Conservation (phyloP, 1,284 basidiomycete species). For the Moesziomyces parantarcticus region DNA sequence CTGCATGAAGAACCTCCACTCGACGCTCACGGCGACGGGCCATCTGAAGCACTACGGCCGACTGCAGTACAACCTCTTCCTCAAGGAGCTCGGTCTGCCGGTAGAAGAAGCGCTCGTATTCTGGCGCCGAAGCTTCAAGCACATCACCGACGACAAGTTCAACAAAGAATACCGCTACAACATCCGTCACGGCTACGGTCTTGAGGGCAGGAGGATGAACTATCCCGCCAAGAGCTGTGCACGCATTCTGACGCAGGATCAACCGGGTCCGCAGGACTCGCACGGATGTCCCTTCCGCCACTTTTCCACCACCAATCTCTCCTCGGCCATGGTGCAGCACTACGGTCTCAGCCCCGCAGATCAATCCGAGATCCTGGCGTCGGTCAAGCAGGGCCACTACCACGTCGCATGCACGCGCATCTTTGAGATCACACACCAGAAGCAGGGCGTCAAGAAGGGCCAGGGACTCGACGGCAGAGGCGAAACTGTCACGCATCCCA, state of each 20-base stretch:
- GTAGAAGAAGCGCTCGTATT: conserved; percentile 94
- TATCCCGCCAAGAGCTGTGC: conserved; percentile 95
- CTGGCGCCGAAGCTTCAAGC: conserved; percentile 87
- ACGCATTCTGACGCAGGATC: conserved; percentile 83
- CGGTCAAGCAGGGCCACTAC: conserved; percentile 84
- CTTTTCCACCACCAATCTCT: conserved; percentile 85
- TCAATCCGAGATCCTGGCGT: conserved; percentile 84
- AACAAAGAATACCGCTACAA: conserved; percentile 99
- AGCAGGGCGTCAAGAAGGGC: conserved; percentile 82
- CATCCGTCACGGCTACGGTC: conserved; percentile 92
- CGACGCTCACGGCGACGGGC: conserved; percentile 79
- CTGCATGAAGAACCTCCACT: conserved; percentile 93
- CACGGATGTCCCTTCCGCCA: conserved; percentile 97
- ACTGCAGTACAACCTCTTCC: conserved; percentile 90
- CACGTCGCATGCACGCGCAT: conserved; percentile 97
- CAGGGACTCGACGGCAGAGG: conserved; percentile 83
- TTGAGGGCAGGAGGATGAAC: conserved; percentile 93
- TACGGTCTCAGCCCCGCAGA: conserved; percentile 80
- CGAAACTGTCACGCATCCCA: conserved; percentile 93
- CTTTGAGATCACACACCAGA: conserved; percentile 88
- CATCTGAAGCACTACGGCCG: conserved; percentile 94
- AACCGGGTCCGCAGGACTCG: conserved; percentile 78
- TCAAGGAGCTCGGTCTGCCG: conserved; percentile 88
- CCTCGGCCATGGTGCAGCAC: conserved; percentile 78
- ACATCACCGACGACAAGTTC: conserved; percentile 88